Evolutionary conservation across 2,329 filamentous ascomycete genomes (phyloP), one percentile per base, ranked within the genome.

Genomic region (Botrytis porri): DNA sequence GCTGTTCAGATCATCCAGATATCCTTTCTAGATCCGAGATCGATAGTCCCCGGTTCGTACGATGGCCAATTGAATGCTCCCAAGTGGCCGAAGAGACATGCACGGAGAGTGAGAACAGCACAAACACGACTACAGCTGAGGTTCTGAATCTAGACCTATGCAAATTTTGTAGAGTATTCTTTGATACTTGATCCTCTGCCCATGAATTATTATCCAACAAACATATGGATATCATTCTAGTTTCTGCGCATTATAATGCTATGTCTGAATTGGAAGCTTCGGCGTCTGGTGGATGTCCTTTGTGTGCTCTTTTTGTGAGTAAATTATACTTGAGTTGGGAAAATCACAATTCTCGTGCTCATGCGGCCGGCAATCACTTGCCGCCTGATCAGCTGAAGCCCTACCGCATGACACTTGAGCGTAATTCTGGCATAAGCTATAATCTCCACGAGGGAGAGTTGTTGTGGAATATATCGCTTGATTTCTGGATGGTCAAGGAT

Each of bases 171-270:
- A n/a, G 48, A 4, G 48, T n/a, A 0, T 51, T 51, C 48, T 51
- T 51, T 3, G 12, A 51, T 14, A 14, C 10, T n/a, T 51, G 48
- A 22, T n/a, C 45, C 45, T 51, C 45, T 25, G 45, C n/a, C 22
- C 6, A 10, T 51, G 22, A n/a, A 1, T n/a, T 25, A 12, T 51
- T 14, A 5, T 4, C 4, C 3, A 1, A 48, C 0, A 25, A 9
- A 4, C 0, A 12, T 5, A 0, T 1, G 9, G 5, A 2, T 12
- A 1, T 0, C 25, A 0, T 6, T 22, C 45, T 25, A 51, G 0
- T 3, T 12, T 51, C 4, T 14, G 25, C 25, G 25, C 48, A n/a
- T n/a, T 3, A 7, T n/a, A 25, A 14, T 51, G 16, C 25, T 1
- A 16, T 51, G 4, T 51, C 48, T 51, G 48, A 3, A 14, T 1